Evolutionary conservation across 352 stramenopile genomes (phyloP), one percentile per base, ranked within the genome.

Genomic region (Globisporangium mamillatum): DNA sequence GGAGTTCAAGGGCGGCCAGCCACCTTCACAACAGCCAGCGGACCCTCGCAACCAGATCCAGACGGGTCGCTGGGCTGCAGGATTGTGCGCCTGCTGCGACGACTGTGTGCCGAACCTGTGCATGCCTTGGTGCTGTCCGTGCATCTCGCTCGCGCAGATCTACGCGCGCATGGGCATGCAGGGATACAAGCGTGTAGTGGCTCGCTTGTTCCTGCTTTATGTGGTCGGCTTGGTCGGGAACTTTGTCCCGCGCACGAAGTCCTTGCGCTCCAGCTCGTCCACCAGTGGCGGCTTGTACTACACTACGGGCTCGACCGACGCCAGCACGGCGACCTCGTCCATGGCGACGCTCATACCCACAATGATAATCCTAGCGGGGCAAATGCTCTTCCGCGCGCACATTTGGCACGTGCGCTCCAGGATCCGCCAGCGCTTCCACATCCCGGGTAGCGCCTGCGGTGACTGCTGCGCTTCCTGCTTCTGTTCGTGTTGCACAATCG

Each of bases 121-220:
- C 18, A 64, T 80, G 66, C 36, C 71, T 14, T 72, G 24, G 18
- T 72, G 67, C 55, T 76, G 57, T 9, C 73, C 75, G 57, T 82
- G 62, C 65, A 57, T 82, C 20, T 52, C 73, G 24, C 32, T 82
- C 4, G 73, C 73, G 0, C 76, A 82, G 27, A 65, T 77, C 41
- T 68, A 65, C n/a, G 59, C 71, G 29, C 63, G 74, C 14, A 18
- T 77, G 20, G 74, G 71, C 9, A 3, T 76, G 14, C 41, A 36
- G 50, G 12, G 25, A 52, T 71, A 61, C 32, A 46, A 65, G 24
- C 12, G 62, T 9, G 64, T 48, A n/a, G 57, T 76, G 5, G 22
- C 38, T 1, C 7, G 41, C 14, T 61, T 76, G 24, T 34, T 70
- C 25, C 3, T 50, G 3, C 41, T 69, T 6, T 69, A 64, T 44